These are phyloP conservation scores for Myriosclerotinia curreyana DNA, from an alignment of 2,329 filamentous ascomycete genomes.

Conservation along the genomic window DNA sequence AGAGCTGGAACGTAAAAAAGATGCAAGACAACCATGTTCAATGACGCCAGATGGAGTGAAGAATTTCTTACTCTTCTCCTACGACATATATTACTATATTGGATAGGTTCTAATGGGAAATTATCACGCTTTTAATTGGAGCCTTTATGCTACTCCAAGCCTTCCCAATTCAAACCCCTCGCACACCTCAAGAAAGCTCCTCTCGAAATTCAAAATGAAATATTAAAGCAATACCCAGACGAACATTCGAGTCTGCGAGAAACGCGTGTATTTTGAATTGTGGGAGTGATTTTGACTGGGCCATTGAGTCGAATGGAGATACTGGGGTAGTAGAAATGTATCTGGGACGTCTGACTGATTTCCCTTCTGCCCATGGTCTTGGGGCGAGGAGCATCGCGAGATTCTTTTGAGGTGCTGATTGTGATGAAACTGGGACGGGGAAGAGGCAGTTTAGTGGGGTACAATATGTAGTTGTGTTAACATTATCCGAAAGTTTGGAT, in stretches of 20 bases:
- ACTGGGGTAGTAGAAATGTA: not conserved
- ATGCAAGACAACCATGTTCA: not conserved
- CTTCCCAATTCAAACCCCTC: not conserved
- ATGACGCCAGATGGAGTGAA: not conserved
- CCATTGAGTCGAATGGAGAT: constrained; percentile 17
- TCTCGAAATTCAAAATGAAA: not conserved
- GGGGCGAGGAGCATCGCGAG: too few species aligned
- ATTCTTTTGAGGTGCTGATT: too few species aligned
- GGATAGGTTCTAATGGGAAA: not conserved
- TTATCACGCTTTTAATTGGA: not conserved
- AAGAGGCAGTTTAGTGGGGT: too few species aligned
- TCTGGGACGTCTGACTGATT: too few species aligned
- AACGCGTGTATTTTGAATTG: not conserved
- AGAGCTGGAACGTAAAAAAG: not conserved
- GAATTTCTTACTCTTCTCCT: not conserved
- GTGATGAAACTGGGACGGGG: too few species aligned
- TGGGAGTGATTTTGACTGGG: not conserved
- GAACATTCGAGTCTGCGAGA: not conserved
- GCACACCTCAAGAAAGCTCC: not conserved
- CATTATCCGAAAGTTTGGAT: too few species aligned
- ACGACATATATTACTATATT: not conserved
- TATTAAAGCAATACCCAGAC: not conserved
- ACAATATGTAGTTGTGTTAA: too few species aligned
- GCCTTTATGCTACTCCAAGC: not conserved
- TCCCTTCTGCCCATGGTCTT: too few species aligned